phyloP scores from a whole-genome alignment of 306 rosid genomes.

The Datisca glomerata region DNA sequence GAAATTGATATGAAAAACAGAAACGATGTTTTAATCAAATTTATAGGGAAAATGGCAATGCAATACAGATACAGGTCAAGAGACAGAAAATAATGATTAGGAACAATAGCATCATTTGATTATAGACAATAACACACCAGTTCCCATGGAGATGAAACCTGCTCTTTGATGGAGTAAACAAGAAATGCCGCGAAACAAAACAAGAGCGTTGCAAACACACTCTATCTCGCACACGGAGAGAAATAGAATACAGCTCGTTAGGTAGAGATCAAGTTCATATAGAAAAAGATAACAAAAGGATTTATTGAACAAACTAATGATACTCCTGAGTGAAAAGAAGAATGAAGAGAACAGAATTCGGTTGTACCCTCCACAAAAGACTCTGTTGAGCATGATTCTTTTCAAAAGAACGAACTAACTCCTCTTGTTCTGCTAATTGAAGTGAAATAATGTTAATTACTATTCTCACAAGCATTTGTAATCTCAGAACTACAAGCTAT shows the following conservation, averaged over 20 bases:
- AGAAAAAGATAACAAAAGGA: too few species aligned
- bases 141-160: conserved; percentile 77
- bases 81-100: too few species aligned
- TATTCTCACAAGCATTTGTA: background rate
- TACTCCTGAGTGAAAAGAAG: too few species aligned
- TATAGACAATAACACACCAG: too few species aligned
- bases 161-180: conserved; percentile 59
- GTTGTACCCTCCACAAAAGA: conserved; percentile 72
- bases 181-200: conserved; percentile 49
- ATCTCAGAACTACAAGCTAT: background rate
- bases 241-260: too few species aligned
- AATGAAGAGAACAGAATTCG: background rate
- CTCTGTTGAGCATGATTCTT: conserved; percentile 47
- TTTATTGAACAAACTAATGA: too few species aligned
- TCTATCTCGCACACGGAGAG: conserved; percentile 18
- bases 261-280: too few species aligned
- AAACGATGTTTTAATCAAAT: too few species aligned
- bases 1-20: too few species aligned
- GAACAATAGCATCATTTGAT: too few species aligned
- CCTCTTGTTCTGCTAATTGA: conserved; percentile 61
- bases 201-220: conserved; percentile 51
- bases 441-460: background rate
- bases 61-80: background rate
- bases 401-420: conserved; percentile 58
- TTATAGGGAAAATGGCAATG: too few species aligned